phyloP scores from a whole-genome alignment of 2,329 filamentous ascomycete genomes.

The Bimuria novae-zelandiae region DNA sequence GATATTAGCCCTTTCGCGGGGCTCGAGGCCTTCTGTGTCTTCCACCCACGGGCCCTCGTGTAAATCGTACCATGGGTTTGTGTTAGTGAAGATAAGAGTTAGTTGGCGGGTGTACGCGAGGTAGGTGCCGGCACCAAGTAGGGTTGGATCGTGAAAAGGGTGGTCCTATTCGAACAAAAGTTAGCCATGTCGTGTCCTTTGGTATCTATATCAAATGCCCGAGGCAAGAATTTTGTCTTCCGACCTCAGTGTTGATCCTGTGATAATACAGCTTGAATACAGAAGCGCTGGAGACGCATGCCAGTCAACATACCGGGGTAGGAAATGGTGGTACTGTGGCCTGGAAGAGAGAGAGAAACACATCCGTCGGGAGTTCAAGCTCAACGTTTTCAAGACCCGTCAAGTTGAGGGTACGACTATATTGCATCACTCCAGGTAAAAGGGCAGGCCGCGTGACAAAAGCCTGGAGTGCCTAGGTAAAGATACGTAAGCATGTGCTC shows the following conservation, averaged over 20 bases:
- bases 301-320: background rate
- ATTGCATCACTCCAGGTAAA: background rate
- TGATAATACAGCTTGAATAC: no score
- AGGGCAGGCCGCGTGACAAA: background rate
- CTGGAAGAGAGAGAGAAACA: conserved; percentile 21
- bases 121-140: conserved; percentile 6
- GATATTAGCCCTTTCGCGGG: background rate
- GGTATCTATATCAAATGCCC: no score
- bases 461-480: background rate
- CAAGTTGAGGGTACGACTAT: background rate
- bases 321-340: conserved; percentile 16
- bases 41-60: background rate
- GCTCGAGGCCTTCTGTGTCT: background rate
- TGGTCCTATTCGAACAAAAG: background rate
- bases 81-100: conserved; percentile 11
- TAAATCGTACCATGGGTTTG: conserved; percentile 15
- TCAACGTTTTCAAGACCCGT: conserved; percentile 20
- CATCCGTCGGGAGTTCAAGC: conserved; percentile 12
- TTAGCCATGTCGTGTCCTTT: no score
- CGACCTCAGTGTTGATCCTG: no score
- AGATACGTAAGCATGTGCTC: background rate
- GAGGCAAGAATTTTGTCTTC: no score
- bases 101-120: conserved; percentile 12
- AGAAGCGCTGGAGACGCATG: no score
- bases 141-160: background rate